Base-by-base conservation (phyloP, 2,329 filamentous ascomycete species). In the Penicillium sp. region DNA sequence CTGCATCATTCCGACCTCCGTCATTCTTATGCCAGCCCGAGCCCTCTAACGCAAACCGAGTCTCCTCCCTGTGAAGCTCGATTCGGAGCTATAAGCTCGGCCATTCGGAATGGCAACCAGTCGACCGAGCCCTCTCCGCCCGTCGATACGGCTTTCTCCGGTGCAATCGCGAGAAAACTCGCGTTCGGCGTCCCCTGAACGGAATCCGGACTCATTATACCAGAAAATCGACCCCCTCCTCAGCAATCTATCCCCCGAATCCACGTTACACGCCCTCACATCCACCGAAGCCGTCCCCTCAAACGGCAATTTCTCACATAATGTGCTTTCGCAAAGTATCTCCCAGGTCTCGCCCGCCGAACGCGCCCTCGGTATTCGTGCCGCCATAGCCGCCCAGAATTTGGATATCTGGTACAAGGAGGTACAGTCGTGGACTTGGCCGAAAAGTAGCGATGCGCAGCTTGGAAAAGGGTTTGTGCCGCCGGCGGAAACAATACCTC, bases 371-470 rank as follows among this genome's bases (percentile, higher is more conserved):
- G 86, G 84, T 7, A 80, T 82, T 54, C 80, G 84, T 61, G 85
- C 86, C 27, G 85, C 85, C 31, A 77, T 84, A 67, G 82, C 82
- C 27, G 85, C 84, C 31, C 80, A 87, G 67, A 82, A 83, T 58
- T 70, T 88, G 60, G 79, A 81, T 64, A 75, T 80, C 64, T 88
- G 86, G 86, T 79, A 81, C 61, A 75, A 77, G 36, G 86, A 89
- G 70, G 73, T 88, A 39, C 79, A 82, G 58, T 73, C 78, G 59
- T 89, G 86, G 86, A 72, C 76, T 19, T 89, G 86, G 86, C 77
- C 82, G 0, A 81, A 66, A 44, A 69, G 69, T 41, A 59, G 62
- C 54, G 74, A 79, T 56, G 69, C 70, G 9, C 70, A 72, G 24
- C 56, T 70, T 41, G 78, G 78, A 13, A 75, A 75, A 58, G 79